Base-by-base conservation (phyloP, 2,329 filamentous ascomycete species). In the Emergomyces orientalis region DNA sequence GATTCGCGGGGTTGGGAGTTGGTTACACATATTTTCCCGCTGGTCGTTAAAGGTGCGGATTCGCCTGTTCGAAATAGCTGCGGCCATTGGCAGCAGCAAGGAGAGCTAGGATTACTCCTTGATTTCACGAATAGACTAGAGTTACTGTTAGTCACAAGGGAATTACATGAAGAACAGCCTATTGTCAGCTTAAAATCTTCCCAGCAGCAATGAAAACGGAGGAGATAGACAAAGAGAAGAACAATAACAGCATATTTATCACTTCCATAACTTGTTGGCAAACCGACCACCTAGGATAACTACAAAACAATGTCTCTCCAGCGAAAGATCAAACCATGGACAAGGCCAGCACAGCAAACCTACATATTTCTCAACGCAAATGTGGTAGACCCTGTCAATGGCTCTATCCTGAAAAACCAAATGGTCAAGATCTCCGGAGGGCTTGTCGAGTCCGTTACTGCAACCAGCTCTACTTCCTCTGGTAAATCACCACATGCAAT, bases 311-410 rank as follows among this genome's bases (percentile, higher is more conserved):
- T 59, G 56, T 45, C 56, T 59, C 56, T 32, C 14, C 39, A 59
- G 41, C 39, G 32, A 32, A 45, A 45, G 8, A 32, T 59, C 56
- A 59, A 59, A 30, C 56, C 56, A 30, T 47, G 56, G 56, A 45
- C 41, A 39, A 27, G 56, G 6, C 39, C 25, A 19, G 17, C 56
- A n/a, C 56, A 59, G 39, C 6, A 47, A 30, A 47, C 25, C 37
- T 59, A 45, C 17, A 59, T 59, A 27, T 59, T 59, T 22, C 56
- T 59, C 27, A 79, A 81, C 63, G 77, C 78, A 58, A 79, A 75
- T 59, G 65, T 82, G 32, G 70, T 82, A 39, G 77, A 82, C 63
- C 65, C 76, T 0, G 70, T 70, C 14, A 65, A 67, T 0, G 78
- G 78, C 34, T 67, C 63, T 3, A 65, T 79, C 19, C 59, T 71